Percentiles rank a stretch among this genome's conserved stretches.
Conservation (phyloP, 2,329 filamentous ascomycete species). For the Sporothrix brasiliensis region DNA sequence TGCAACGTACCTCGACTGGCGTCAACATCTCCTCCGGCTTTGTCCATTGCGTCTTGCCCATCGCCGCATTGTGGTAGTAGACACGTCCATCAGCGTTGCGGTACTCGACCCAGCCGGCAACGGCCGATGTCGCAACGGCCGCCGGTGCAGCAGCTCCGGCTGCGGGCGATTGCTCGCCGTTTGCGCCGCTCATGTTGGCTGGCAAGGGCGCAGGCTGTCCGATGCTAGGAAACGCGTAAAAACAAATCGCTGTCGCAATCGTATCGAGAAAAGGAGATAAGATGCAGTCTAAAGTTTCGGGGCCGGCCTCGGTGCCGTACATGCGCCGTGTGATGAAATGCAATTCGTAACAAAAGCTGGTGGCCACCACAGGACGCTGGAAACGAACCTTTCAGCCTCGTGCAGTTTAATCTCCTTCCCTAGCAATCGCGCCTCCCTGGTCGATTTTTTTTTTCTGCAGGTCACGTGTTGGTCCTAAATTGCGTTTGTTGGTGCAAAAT, state of each 20-base stretch:
- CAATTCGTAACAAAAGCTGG: not conserved
- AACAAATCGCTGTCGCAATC: not conserved
- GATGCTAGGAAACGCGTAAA: not conserved
- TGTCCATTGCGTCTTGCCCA: constrained; percentile 89
- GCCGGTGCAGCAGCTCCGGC: not conserved
- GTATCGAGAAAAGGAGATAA: not conserved
- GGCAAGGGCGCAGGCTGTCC: not conserved
- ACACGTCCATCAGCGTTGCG: constrained; percentile 77
- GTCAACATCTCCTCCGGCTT: constrained; percentile 91
- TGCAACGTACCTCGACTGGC: constrained; percentile 67
- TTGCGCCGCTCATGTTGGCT: constrained; percentile 61
- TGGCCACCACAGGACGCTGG: not conserved
- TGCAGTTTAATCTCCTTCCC: not conserved
- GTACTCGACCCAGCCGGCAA: constrained; percentile 74
- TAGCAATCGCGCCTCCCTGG: constrained; percentile 8
- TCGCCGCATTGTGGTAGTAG: constrained; percentile 89
- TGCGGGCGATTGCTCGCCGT: constrained; percentile 48
- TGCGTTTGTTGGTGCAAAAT: not conserved
- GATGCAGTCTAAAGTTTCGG: not conserved
- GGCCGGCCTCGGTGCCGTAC: not conserved
- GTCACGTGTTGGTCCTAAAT: not conserved
- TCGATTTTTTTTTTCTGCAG: not conserved
- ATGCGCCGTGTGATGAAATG: not conserved
- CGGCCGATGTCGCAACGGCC: constrained; percentile 15
- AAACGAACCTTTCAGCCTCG: constrained; percentile 7